These are phyloP conservation scores for Penicillium sp. DNA, from an alignment of 2,329 filamentous ascomycete species.

Conservation along the genomic window DNA sequence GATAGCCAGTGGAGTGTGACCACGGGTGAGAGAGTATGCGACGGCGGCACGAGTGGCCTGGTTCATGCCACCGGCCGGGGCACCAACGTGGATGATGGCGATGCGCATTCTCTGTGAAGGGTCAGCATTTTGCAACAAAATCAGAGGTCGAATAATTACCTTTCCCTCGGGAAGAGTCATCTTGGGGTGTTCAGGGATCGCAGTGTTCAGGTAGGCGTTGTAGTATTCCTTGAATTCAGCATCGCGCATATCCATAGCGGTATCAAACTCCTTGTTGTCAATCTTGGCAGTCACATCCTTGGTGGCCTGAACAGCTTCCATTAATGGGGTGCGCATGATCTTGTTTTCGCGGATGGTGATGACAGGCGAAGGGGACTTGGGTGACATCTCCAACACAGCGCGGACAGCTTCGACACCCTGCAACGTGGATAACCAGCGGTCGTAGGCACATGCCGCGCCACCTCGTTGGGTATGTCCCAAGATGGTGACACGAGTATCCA, in stretches of 20 bases:
- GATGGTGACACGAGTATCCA: conserved; percentile 93
- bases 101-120: conserved; percentile 74
- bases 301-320: conserved; percentile 85
- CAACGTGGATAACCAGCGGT: conserved; percentile 87
- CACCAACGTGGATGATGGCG: conserved; percentile 94
- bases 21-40: conserved; percentile 85
- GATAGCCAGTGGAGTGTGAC: conserved; percentile 90
- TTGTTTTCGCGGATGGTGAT: conserved; percentile 98
- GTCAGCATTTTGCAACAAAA: conserved; percentile 29
- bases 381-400: conserved; percentile 84
- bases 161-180: conserved; percentile 69
- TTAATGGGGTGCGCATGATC: conserved; percentile 84
- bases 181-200: conserved; percentile 72
- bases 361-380: conserved; percentile 87
- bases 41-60: conserved; percentile 91
- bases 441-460: conserved; percentile 88
- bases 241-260: conserved; percentile 84
- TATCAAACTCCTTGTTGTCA: conserved; percentile 78
- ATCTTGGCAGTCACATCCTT: conserved; percentile 83
- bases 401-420: conserved; percentile 94
- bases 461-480: conserved; percentile 97
- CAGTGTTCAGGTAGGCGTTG: conserved; percentile 86
- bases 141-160: conserved; percentile 47
- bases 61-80: conserved; percentile 97
- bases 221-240: conserved; percentile 94